These are phyloP conservation scores for Trichosporon ovoides DNA, from an alignment of 1,284 basidiomycete genomes.

Conservation along the genomic window DNA sequence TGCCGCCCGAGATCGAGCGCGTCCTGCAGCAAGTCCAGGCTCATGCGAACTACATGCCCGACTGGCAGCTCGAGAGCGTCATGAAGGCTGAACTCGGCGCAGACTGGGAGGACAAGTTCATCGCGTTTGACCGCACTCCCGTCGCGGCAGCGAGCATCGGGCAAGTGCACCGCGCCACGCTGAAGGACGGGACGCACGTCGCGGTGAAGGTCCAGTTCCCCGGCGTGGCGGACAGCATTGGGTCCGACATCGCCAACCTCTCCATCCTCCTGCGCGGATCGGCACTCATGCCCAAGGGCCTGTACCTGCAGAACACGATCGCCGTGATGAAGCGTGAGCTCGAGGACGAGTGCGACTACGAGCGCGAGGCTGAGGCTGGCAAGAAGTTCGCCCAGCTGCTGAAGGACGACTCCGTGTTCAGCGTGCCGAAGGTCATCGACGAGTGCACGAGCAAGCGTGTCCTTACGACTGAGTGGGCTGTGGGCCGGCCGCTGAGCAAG, in stretches of 20 bases:
- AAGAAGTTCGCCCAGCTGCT: slow-evolving; percentile 60
- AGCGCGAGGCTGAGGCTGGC: slow-evolving; percentile 74
- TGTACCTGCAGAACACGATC: slow-evolving; percentile 85
- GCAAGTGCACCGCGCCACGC: slow-evolving; percentile 79
- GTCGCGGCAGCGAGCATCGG: slow-evolving; percentile 97
- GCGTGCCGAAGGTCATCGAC: slow-evolving; percentile 74
- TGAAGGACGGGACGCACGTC: slow-evolving; percentile 55
- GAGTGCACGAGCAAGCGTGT: slow-evolving; percentile 73
- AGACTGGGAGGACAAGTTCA: slow-evolving; percentile 69
- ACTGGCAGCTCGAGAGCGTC: slow-evolving; percentile 94
- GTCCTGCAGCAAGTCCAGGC: slow-evolving; percentile 90
- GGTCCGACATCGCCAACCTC: slow-evolving; percentile 83
- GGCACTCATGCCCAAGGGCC: slow-evolving; percentile 72
- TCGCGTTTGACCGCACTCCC: slow-evolving; percentile 74
- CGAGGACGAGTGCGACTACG: slow-evolving; percentile 92
- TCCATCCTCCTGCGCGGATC: slow-evolving; percentile 77
- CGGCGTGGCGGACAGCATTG: slow-evolving; percentile 78
- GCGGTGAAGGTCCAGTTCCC: slow-evolving; percentile 98
- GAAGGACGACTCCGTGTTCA: slow-evolving; percentile 62
- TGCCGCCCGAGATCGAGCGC: slow-evolving; percentile 82
- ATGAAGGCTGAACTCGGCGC: slow-evolving; percentile 68
- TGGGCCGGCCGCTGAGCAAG: slow-evolving; percentile 68
- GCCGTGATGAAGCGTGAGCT: slow-evolving; percentile 84
- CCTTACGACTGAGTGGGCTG: slow-evolving; percentile 83
- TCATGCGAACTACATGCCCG: slow-evolving; percentile 96